Base-by-base conservation (phyloP, 2,329 filamentous ascomycete species). In the Coniella vitis region DNA sequence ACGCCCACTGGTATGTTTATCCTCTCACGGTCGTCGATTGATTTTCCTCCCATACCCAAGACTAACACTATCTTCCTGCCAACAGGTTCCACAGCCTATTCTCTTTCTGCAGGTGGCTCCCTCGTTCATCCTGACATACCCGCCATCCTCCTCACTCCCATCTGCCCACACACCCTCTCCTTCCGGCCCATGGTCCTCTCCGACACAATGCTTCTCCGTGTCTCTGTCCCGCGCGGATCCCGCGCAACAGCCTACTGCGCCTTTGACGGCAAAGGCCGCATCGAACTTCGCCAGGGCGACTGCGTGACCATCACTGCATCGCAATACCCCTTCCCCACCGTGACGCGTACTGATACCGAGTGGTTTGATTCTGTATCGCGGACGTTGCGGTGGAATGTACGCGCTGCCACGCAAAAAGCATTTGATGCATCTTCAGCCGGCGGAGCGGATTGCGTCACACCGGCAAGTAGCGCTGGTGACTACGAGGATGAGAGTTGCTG, bases 121-220 rank as follows among this genome's bases (percentile, higher is more conserved):
- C 83, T 98, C 39, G 91, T 97, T 50, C 91, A 97, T 64, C 93
- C 93, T 0, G 91, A 95, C 63, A 95, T 98, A 53, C 93, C 93
- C 13, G 93, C 90, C 58, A 96, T 98, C 59, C 83, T 97, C 37
- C 80, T 98, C 47, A 98, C 93, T 0, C 93, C 93, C 17, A 97
- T 98, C 66, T 98, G 93, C 68, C 93, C 93, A 8, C 93, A 98
- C 64, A 97, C 91, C 0, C 76, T 98, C 14, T 95, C 89, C 13
- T 98, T 98, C 79, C 83, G 93, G 9, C 93, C 93, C 31, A 97
- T 98, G 93, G 87, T 98, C 7, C 81, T 98, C 42, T 95, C 90
- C 42, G 93, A 98, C 69, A 93, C 87, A 48, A 88, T 96, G 75
- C 83, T 90, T 14, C 80, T 98, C 53, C 88, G 90, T 44, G 87